A percentile compares a stretch with the other conserved stretches of the same genome.
Evolutionary conservation across 192 early-diverging fungal species (phyloP).

Genomic region (Podochytrium sp.): DNA sequence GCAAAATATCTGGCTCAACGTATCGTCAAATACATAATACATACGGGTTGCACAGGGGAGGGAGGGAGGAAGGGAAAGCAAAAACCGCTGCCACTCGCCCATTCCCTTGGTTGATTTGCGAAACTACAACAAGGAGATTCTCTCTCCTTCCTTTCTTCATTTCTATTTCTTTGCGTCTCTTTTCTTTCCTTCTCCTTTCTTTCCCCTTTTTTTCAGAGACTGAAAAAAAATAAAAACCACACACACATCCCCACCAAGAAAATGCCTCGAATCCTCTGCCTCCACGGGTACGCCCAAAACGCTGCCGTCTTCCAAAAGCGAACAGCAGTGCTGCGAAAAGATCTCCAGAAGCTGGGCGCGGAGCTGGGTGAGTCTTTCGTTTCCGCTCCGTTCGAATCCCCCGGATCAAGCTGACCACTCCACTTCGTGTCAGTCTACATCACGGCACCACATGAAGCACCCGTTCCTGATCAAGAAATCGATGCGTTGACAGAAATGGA

Average conservation of each 20-base stretch:
- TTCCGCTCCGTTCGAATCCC: conserved; percentile 21
- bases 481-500: conserved; percentile 4
- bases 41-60: no score
- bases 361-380: conserved; percentile 25
- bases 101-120: no score
- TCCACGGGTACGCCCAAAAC: conserved; percentile 57
- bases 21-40: no score
- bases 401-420: conserved; percentile 31
- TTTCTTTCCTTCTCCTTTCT: neutral
- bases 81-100: no score
- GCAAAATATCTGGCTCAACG: no score
- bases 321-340: conserved; percentile 34
- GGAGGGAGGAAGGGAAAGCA: no score
- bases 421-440: conserved; percentile 32
- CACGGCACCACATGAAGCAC: conserved; percentile 25
- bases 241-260: no score
- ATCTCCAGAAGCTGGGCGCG: conserved; percentile 15
- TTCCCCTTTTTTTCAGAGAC: neutral
- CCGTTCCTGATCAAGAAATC: conserved; percentile 7
- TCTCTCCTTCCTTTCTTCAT: no score
- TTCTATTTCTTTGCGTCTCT: no score
- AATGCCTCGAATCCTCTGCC: conserved; percentile 38
- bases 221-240: neutral
- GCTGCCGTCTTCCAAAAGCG: conserved; percentile 39
- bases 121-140: no score